phyloP scores from a whole-genome alignment of 345 rosid genomes.

The Euclidium syriacum region DNA sequence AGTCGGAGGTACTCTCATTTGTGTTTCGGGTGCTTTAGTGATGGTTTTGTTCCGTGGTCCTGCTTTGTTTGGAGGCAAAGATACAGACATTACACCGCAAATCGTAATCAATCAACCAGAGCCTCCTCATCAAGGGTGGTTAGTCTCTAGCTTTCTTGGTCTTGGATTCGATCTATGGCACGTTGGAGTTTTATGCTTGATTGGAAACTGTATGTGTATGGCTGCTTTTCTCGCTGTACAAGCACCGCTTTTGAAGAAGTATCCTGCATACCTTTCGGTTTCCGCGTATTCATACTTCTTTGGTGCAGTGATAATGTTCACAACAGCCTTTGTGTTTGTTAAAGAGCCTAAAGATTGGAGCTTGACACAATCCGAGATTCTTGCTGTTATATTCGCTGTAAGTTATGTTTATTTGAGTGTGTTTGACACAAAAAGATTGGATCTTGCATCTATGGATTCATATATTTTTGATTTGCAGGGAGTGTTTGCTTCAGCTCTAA shows the following conservation, averaged over 20 bases:
- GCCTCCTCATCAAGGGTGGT: constrained; percentile 63
- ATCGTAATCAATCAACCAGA: constrained; percentile 58
- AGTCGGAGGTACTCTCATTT: constrained; percentile 71
- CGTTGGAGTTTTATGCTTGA: constrained; percentile 81
- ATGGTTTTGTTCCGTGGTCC: constrained; percentile 94
- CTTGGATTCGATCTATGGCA: constrained; percentile 75
- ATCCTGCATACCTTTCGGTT: constrained; percentile 78
- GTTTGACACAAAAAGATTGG: not conserved
- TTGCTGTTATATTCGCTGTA: constrained; percentile 83
- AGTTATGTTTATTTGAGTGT: constrained; percentile 20
- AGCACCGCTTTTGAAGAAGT: constrained; percentile 73
- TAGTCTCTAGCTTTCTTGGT: constrained; percentile 50
- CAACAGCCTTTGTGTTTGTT: constrained; percentile 48
- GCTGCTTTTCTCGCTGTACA: constrained; percentile 85
- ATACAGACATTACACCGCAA: constrained; percentile 33
- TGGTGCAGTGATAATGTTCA: constrained; percentile 67
- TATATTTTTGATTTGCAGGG: constrained; percentile 42
- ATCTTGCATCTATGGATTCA: not conserved
- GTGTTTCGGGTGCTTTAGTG: constrained; percentile 76
- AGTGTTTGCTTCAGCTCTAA: constrained; percentile 75
- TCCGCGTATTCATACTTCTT: constrained; percentile 76
- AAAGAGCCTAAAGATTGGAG: constrained; percentile 72
- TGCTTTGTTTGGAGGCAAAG: constrained; percentile 56
- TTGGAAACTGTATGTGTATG: constrained; percentile 96
- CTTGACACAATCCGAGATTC: constrained; percentile 66